These are phyloP conservation scores for Arbutus unedo DNA, from an alignment of 148 eudicot genomes.

Conservation along the genomic window DNA sequence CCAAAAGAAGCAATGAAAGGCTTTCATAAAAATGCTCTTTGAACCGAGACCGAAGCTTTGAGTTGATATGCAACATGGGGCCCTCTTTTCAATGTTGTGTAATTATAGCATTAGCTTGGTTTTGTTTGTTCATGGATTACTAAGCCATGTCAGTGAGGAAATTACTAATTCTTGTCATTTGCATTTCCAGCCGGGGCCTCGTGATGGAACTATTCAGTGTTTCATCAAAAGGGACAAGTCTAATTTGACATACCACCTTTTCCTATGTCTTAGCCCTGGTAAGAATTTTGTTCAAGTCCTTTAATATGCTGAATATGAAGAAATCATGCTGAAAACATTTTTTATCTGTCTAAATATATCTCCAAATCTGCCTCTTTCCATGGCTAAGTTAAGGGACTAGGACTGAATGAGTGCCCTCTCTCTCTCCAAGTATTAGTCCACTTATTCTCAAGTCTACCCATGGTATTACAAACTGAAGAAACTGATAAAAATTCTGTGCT, in stretches of 20 bases:
- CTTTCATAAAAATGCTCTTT: background rate
- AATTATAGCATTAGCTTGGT: background rate
- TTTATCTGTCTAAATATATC: too few relatives aligned
- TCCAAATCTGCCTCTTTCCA: too few relatives aligned
- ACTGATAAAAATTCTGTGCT: background rate
- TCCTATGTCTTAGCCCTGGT: slow-evolving; percentile 59
- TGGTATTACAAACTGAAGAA: background rate
- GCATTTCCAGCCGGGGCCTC: slow-evolving; percentile 52
- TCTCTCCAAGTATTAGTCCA: background rate
- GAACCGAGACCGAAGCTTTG: background rate
- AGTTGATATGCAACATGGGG: background rate
- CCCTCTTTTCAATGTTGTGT: background rate
- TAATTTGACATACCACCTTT: slow-evolving; percentile 53
- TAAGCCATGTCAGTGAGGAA: background rate
- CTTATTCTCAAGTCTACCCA: background rate
- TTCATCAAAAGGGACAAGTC: slow-evolving; percentile 58
- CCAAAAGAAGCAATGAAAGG: too few relatives aligned
- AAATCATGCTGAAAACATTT: background rate
- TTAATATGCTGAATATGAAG: background rate
- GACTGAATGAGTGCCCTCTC: background rate
- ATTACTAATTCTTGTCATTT: slow-evolving; percentile 1
- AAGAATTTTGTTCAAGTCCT: slow-evolving; percentile 14
- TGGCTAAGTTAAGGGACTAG: background rate
- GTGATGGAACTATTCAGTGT: slow-evolving; percentile 57
- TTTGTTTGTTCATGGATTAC: background rate